Base-by-base conservation (phyloP, 345 rosid genomes). In the Lepidium didymum region DNA sequence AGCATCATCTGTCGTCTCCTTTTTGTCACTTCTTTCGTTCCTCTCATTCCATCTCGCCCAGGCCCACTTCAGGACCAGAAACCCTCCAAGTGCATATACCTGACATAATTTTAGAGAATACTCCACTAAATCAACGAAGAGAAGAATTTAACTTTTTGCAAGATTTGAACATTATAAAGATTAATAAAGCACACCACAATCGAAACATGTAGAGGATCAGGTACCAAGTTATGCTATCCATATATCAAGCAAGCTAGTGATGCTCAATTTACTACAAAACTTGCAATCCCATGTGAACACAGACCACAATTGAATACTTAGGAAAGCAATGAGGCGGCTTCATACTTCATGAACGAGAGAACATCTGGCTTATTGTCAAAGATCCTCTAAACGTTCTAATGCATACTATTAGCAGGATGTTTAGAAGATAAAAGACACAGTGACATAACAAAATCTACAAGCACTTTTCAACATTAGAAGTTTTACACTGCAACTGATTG, bases 41-140 rank as follows among this genome's bases (percentile, higher is more conserved):
- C 96, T 82, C 80, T 89, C 96, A 15, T 81, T 81, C 96, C 92
- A 89, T 72, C 92, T 86, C 12, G 95, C 91, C 96, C 92, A 86
- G 2, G 82, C 79, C 98, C 98, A 92, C 66, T 76, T 84, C 70
- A 87, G 35, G 19, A 92, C 67, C 46, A 92, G 82, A 80, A 92
- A 84, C 42, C 95, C 98, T 53, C 96, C 89, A 56, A 89, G 68
- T 15, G 94, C 92, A 75, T 89, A 87, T 8, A 89, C 96, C 92
- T 92, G 88, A 38, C 64, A 14, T 0, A 23, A 8, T 11, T 59
- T 37, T 4, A 25, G 16, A 15, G 8, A 8, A 55, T 19, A 13
- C 3, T 42, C 42, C 5, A 23, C 19, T 42, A 7, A 57, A 47
- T 37, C 7, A 69, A 19, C 46, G 44, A 62, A 55, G 54, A 14